These are phyloP conservation scores for Fusarium euwallaceae DNA, from an alignment of 2,329 filamentous ascomycete genomes.

Conservation along the genomic window DNA sequence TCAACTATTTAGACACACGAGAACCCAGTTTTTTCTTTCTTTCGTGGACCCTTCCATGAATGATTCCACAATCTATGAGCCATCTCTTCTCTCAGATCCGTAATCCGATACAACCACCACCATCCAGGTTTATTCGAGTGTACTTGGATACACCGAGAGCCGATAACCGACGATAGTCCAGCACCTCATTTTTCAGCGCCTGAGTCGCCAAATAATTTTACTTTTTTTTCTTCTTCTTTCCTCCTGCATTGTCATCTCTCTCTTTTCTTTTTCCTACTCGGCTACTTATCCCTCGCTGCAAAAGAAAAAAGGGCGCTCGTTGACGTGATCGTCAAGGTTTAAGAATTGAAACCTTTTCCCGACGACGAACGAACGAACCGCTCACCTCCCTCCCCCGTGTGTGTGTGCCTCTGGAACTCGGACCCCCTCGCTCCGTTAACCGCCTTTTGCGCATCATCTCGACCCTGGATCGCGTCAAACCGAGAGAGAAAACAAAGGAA, in stretches of 20 bases:
- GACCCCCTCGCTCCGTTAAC: constrained; percentile 8
- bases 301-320: constrained; percentile 21
- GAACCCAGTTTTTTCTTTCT: constrained; percentile 30
- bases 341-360: constrained; percentile 20
- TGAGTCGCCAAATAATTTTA: constrained; percentile 37
- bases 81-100: constrained; percentile 12
- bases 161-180: constrained; percentile 31
- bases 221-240: constrained; percentile 22
- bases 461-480: constrained; percentile 44
- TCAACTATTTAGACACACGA: constrained; percentile 22
- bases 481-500: neutral
- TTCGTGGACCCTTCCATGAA: constrained; percentile 28
- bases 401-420: neutral
- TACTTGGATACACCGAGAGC: constrained; percentile 41
- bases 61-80: constrained; percentile 29
- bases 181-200: constrained; percentile 7
- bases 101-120: constrained; percentile 23
- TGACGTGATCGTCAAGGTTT: constrained; percentile 42
- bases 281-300: constrained; percentile 22
- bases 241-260: constrained; percentile 1
- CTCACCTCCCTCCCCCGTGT: no score
- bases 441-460: constrained; percentile 38
- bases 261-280: neutral
- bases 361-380: neutral
- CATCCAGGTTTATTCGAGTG: constrained; percentile 9